phyloP scores from a whole-genome alignment of 2,329 filamentous ascomycete species.

The Drechslerella stenobrocha region DNA sequence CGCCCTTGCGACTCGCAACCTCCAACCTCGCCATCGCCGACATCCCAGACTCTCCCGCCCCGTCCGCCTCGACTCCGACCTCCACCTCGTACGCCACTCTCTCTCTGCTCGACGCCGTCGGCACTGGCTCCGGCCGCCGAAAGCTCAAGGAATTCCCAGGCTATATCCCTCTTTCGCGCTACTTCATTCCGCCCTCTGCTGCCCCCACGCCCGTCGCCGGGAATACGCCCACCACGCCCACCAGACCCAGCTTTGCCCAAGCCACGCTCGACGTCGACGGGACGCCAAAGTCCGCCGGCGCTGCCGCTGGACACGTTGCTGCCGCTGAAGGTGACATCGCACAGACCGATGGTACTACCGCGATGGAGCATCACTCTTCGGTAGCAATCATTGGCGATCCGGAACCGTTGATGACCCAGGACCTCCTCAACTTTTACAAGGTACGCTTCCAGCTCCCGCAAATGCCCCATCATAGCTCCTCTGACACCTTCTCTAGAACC shows the following conservation, averaged over 20 bases:
- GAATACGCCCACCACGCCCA: constrained; percentile 36
- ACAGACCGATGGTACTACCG: constrained; percentile 28
- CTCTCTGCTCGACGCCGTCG: constrained; percentile 32
- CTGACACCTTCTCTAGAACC: constrained; percentile 22
- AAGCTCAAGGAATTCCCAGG: constrained; percentile 47
- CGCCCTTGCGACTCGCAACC: constrained; percentile 23
- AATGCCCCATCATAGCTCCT: neutral
- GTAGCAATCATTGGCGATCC: constrained; percentile 48
- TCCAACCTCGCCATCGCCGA: constrained; percentile 1
- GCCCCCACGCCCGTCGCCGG: constrained; percentile 28
- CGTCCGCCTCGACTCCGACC: constrained; percentile 2
- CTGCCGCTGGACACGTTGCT: neutral
- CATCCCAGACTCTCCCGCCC: constrained; percentile 2
- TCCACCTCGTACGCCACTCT: constrained; percentile 40
- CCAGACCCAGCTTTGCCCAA: constrained; percentile 20
- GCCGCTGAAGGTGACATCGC: neutral
- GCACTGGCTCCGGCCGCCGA: constrained; percentile 37
- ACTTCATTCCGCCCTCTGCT: constrained; percentile 41
- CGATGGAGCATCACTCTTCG: constrained; percentile 41
- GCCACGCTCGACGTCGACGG: constrained; percentile 9
- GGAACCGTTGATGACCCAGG: constrained; percentile 48
- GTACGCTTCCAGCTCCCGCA: constrained; percentile 5
- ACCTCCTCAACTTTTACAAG: constrained; percentile 44
- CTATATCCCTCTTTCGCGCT: constrained; percentile 42
- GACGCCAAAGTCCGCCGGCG: constrained; percentile 15